A percentile compares a stretch with the other conserved stretches of the same genome.
These are phyloP conservation scores for Fusarium gaditjirri DNA, from an alignment of 2,329 filamentous ascomycete genomes.

Conservation along the genomic window DNA sequence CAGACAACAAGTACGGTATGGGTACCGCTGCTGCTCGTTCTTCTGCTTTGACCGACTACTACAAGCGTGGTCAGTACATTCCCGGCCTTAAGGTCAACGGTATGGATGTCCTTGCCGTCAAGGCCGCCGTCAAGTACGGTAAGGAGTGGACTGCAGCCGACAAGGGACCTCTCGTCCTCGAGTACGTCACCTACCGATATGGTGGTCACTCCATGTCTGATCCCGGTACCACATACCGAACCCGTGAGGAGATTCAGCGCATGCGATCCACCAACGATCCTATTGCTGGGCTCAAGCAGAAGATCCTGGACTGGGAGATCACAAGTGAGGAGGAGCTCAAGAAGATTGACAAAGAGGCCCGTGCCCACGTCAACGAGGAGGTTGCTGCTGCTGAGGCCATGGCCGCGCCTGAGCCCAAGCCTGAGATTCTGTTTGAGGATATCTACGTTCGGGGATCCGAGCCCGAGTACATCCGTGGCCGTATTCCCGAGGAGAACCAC, in stretches of 20 bases:
- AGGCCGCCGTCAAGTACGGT: slow-evolving; percentile 93
- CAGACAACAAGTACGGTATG: slow-evolving; percentile 99
- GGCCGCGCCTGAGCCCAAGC: slow-evolving; percentile 79
- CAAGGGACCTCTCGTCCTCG: slow-evolving; percentile 94
- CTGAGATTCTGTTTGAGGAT: slow-evolving; percentile 85
- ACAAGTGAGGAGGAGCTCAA: slow-evolving; percentile 95
- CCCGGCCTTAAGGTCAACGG: slow-evolving; percentile 99
- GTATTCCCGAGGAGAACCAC: slow-evolving; percentile 39
- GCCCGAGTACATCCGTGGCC: slow-evolving; percentile 45
- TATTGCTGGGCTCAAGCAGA: slow-evolving; percentile 97
- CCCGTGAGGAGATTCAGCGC: slow-evolving; percentile 98
- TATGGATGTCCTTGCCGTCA: slow-evolving; percentile 98
- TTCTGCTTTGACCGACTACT: slow-evolving; percentile 97
- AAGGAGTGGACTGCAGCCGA: slow-evolving; percentile 86
- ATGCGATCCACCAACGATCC: slow-evolving; percentile 99
- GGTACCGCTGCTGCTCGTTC: slow-evolving; percentile 95
- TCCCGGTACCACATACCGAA: slow-evolving; percentile 98
- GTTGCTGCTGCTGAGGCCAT: slow-evolving; percentile 92
- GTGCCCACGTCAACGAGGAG: slow-evolving; percentile 86
- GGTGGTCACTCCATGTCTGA: slow-evolving; percentile 99
- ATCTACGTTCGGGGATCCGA: slow-evolving; percentile 43
- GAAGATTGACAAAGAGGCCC: slow-evolving; percentile 92
- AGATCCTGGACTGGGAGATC: slow-evolving; percentile 95
- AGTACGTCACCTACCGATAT: slow-evolving; percentile 99
- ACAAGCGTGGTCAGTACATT: slow-evolving; percentile 99